Base-by-base conservation (phyloP, 441 rosid genomes). In the Brassica hybrid region DNA sequence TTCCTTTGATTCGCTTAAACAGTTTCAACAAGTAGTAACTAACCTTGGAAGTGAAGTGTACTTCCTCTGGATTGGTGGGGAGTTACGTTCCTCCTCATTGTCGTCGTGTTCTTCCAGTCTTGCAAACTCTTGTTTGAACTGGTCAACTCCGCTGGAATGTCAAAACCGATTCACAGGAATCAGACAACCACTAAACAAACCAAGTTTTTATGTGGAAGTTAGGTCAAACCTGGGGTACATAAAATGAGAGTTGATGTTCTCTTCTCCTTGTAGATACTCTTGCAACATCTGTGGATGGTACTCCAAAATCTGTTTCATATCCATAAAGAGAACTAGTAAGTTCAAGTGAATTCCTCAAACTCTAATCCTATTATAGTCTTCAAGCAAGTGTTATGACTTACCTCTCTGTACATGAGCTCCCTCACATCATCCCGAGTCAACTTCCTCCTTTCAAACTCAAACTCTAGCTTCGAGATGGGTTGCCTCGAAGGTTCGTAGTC, bases 281-380 rank as follows among this genome's bases (percentile, higher is more conserved):
- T 92, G 87, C 76, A 94, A 87, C 99, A 96, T 92, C 83, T 96
- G 97, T 60, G 99, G 99, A 86, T 96, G 99, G 81, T 96, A 94
- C 90, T 96, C 99, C 76, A 96, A 83, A 79, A 92, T 94, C 99
- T 94, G 84, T 84, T 83, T 69, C 52, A 62, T 76, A 65, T 72
- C 73, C 45, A 78, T n/a, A n/a, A 14, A n/a, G 19, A 61, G n/a
- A 79, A 65, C 25, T 68, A 74, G 72, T 45, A 7, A 72, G 65
- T 61, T 73, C 3, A 65, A 50, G 38, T 21, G 48, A 16, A 2
- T 23, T 3, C 41, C 21, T 27, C n/a, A n/a, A 32, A 72, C 62
- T 38, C 45, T 36, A 52, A 52, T 6, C 32, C 14, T 3, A 32
- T 12, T 45, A 8, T 25, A 52, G 16, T 25, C 18, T 34, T 59